A percentile compares a stretch with the other conserved stretches of the same genome.
Evolutionary conservation across 2,329 filamentous ascomycete species (phyloP).

Genomic region (Fusarium sp.): DNA sequence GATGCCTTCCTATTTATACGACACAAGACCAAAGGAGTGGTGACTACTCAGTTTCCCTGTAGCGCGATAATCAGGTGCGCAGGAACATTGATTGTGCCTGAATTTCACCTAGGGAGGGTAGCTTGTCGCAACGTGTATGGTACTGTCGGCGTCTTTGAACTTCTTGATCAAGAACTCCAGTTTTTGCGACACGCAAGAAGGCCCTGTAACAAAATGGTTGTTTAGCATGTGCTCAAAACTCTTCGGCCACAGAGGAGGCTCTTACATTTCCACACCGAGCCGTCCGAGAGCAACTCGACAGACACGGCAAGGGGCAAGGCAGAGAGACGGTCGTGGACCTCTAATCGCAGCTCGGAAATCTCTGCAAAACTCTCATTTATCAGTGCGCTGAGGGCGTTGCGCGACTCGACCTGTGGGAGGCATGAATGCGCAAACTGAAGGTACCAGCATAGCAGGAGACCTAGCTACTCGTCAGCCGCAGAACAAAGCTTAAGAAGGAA

Average conservation of each 20-base stretch:
- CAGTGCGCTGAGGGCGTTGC: neutral
- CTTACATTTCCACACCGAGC: slow-evolving; percentile 9
- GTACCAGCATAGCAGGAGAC: neutral
- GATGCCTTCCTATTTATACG: neutral
- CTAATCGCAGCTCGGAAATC: neutral
- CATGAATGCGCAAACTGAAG: neutral
- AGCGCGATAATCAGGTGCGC: neutral
- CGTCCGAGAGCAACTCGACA: slow-evolving; percentile 4
- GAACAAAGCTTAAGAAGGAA: neutral
- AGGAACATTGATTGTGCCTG: neutral
- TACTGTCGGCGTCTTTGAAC: slow-evolving; percentile 1
- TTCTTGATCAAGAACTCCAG: slow-evolving; percentile 4
- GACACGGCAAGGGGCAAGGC: slow-evolving; percentile 4
- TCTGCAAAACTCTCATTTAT: slow-evolving; percentile 5
- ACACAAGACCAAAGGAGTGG: neutral
- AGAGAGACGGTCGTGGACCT: neutral
- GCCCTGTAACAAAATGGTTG: neutral
- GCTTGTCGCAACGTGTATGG: slow-evolving; percentile 9
- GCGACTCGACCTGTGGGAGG: neutral
- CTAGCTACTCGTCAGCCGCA: neutral
- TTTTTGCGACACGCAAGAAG: slow-evolving; percentile 2
- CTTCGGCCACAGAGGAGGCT: neutral
- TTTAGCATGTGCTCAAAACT: neutral
- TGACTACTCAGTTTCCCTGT: neutral
- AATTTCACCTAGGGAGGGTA: neutral